A percentile compares a stretch with the other conserved stretches of the same genome.
Evolutionary conservation across 2,329 filamentous ascomycete species (phyloP).

Genomic region (Penicillium sp.): DNA sequence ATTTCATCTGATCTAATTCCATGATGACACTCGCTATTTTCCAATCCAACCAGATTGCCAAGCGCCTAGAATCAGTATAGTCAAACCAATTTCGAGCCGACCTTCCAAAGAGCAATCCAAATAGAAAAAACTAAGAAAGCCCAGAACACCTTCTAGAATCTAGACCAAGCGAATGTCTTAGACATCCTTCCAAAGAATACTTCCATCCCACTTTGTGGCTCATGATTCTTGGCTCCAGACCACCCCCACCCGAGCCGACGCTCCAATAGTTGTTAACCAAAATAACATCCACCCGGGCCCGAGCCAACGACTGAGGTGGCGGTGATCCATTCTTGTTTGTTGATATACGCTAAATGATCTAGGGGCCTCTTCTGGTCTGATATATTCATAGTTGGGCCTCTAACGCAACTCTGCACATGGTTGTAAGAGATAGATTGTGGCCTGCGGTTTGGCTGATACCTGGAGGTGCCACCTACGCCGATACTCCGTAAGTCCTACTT

Average conservation of each 20-base stretch:
- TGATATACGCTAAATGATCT: background rate
- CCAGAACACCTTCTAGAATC: background rate
- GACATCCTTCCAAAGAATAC: background rate
- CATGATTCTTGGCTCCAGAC: background rate
- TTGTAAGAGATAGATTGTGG: background rate
- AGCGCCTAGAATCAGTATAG: no score
- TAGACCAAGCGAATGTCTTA: background rate
- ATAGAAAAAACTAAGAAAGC: background rate
- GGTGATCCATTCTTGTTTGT: background rate
- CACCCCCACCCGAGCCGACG: slow-evolving; percentile 6
- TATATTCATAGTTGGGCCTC: no score
- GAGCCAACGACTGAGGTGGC: background rate
- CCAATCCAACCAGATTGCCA: background rate
- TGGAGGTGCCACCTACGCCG: background rate
- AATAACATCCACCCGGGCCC: background rate
- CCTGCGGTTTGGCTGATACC: background rate
- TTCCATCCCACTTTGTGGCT: background rate
- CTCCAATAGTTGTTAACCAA: background rate
- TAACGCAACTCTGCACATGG: no score
- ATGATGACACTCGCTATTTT: no score
- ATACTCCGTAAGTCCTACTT: no score
- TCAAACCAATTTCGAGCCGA: no score
- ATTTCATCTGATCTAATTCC: no score
- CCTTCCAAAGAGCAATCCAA: background rate
- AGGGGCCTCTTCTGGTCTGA: no score